Conservation (phyloP, 1,139 yeast genomes). For the Saccharomyces hybrid region DNA sequence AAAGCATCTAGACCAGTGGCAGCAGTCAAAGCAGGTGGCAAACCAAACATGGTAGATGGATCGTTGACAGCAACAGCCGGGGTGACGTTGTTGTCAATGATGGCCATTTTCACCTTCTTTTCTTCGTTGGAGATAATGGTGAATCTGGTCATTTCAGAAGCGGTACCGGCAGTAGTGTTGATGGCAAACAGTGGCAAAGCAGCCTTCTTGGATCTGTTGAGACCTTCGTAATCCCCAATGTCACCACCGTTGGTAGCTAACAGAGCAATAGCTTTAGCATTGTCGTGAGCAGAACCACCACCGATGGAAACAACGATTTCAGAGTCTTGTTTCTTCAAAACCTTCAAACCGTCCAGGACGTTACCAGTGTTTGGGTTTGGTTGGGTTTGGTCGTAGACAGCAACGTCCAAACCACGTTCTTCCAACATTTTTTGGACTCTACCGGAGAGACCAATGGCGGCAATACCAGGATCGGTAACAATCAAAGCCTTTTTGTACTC, state of each 20-base stretch:
- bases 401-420: conserved; percentile 11
- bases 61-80: conserved; percentile 27
- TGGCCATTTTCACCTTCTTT: conserved; percentile 20
- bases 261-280: conserved; percentile 19
- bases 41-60: conserved; percentile 36
- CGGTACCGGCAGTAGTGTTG: conserved; percentile 42
- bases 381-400: conserved; percentile 17
- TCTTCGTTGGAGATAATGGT: conserved; percentile 19
- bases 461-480: conserved; percentile 20
- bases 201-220: conserved; percentile 14
- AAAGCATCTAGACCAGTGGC: conserved; percentile 40
- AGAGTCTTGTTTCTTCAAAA: conserved; percentile 12
- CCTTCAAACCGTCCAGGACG: conserved; percentile 14
- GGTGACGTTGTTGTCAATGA: conserved; percentile 19
- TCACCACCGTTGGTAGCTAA: conserved; percentile 21
- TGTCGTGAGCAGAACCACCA: conserved; percentile 22
- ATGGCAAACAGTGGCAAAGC: conserved; percentile 37
- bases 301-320: conserved; percentile 19
- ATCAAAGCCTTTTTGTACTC: conserved; percentile 14
- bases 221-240: conserved; percentile 20
- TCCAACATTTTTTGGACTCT: conserved; percentile 14
- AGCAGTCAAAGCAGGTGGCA: conserved; percentile 39
- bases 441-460: conserved; percentile 16
- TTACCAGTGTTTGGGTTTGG: conserved; percentile 18
- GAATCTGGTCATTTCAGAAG: conserved; percentile 40